Percentiles rank a stretch among this genome's conserved stretches.
These are phyloP conservation scores for Astraeus odoratus DNA, from an alignment of 768 basidiomycete genomes.

Conservation along the genomic window DNA sequence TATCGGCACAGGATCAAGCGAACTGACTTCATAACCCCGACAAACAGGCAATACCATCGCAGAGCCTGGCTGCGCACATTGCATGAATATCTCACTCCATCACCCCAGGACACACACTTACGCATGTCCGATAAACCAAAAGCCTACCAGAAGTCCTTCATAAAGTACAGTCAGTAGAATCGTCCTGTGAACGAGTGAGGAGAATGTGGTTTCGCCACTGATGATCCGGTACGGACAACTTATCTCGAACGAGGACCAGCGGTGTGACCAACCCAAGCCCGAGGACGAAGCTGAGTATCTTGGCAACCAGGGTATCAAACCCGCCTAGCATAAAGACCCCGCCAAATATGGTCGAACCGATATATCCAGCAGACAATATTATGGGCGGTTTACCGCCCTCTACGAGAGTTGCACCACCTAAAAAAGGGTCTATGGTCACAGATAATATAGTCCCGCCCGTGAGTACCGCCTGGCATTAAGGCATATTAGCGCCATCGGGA, in stretches of 20 bases:
- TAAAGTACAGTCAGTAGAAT: conserved; percentile 76
- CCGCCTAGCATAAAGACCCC: conserved; percentile 79
- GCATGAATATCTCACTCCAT: conserved; percentile 1
- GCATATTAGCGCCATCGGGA: conserved; percentile 1
- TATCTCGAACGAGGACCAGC: conserved; percentile 80
- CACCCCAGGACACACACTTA: conserved; percentile 30
- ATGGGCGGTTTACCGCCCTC: conserved; percentile 68
- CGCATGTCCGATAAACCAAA: conserved; percentile 96
- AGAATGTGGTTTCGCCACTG: neutral
- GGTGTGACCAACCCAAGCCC: conserved; percentile 84
- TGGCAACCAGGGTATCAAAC: conserved; percentile 85
- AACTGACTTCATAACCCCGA: conserved; percentile 80
- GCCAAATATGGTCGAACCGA: conserved; percentile 77
- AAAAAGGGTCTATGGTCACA: conserved; percentile 78
- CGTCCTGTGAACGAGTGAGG: conserved; percentile 47
- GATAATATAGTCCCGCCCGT: conserved; percentile 73
- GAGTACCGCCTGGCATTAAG: conserved; percentile 52
- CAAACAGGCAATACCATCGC: conserved; percentile 76
- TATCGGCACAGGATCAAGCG: conserved; percentile 7
- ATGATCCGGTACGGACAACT: conserved; percentile 53
- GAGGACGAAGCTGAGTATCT: conserved; percentile 87
- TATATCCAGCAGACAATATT: conserved; percentile 73
- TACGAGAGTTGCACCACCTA: conserved; percentile 58
- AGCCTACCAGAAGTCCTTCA: conserved; percentile 82
- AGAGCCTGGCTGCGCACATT: conserved; percentile 53